Percentiles rank a stretch among this genome's conserved stretches.
Evolutionary conservation across 2,329 filamentous ascomycete species (phyloP).

Genomic region (Xylariales sp.): DNA sequence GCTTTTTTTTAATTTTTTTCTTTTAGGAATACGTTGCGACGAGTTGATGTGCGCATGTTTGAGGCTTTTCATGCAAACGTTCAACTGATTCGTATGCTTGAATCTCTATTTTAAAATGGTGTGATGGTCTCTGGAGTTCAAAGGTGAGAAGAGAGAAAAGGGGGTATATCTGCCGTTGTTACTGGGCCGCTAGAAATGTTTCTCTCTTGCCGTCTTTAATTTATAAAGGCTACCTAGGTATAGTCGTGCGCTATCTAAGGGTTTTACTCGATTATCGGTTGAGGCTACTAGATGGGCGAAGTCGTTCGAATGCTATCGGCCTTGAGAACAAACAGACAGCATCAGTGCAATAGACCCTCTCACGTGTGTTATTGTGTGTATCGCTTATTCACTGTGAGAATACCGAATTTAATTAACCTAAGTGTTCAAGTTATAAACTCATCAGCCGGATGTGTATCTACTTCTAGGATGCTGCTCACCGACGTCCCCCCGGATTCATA

Average conservation of each 20-base stretch:
- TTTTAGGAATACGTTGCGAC: background rate
- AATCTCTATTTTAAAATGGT: constrained; percentile 8
- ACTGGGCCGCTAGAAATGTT: background rate
- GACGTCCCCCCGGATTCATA: background rate
- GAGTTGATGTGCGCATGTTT: background rate
- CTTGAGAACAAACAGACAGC: background rate
- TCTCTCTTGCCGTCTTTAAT: background rate
- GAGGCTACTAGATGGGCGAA: background rate
- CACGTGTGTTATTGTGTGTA: background rate
- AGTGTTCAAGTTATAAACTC: no score
- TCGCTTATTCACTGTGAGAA: background rate
- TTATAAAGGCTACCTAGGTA: background rate
- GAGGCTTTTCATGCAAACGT: background rate
- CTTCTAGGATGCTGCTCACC: background rate
- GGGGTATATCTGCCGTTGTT: background rate
- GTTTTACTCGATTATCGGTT: background rate
- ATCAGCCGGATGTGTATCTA: background rate
- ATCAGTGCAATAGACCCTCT: constrained; percentile 3
- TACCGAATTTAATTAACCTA: no score
- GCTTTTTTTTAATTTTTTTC: constrained; percentile 1
- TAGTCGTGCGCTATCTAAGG: background rate
- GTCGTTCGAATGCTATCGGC: background rate
- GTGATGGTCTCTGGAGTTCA: background rate
- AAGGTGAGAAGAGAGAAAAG: background rate
- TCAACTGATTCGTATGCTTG: background rate